Evolutionary conservation across 2,329 filamentous ascomycete genomes (phyloP).

Genomic region (Claviceps sp.): DNA sequence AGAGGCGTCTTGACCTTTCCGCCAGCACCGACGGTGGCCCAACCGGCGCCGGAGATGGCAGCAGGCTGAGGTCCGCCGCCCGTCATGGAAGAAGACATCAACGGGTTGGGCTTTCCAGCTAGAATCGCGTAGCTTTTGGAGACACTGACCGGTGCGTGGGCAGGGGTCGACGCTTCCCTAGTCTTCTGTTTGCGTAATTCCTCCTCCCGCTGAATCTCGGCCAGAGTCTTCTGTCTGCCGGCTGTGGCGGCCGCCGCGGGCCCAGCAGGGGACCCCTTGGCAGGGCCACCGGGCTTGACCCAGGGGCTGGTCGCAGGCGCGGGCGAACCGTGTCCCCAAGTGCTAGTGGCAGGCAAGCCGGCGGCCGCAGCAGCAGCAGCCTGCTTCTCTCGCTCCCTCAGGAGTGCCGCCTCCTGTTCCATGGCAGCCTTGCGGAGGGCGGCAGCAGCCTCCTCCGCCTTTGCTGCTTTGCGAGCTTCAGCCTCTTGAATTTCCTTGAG

Average conservation of each 20-base stretch:
- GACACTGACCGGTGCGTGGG: conserved; percentile 31
- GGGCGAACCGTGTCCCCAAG: conserved; percentile 73
- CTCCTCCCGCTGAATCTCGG: conserved; percentile 94
- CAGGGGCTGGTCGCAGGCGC: conserved; percentile 52
- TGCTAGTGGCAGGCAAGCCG: conserved; percentile 75
- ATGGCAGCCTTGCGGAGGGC: conserved; percentile 63
- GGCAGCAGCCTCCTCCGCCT: conserved; percentile 69
- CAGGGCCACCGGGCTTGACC: conserved; percentile 45
- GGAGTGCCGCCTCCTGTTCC: conserved; percentile 60
- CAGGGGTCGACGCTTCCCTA: conserved; percentile 34
- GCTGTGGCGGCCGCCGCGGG: conserved; percentile 12
- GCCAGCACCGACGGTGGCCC: conserved; percentile 90
- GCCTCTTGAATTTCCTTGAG: conserved; percentile 94
- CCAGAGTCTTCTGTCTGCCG: conserved; percentile 70
- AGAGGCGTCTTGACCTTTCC: conserved; percentile 76
- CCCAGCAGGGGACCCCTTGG: conserved; percentile 23
- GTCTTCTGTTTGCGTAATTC: conserved; percentile 65
- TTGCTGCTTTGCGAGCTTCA: conserved; percentile 84
- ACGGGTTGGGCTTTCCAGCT: conserved; percentile 55
- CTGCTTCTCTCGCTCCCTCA: conserved; percentile 43
- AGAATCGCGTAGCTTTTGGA: conserved; percentile 93
- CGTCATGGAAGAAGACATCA: neutral
- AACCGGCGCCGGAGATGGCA: conserved; percentile 36
- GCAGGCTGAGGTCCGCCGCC: conserved; percentile 23
- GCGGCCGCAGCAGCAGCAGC: conserved; percentile 44